Conservation (phyloP, 306 rosid species). For the Acacia crassicarpa region DNA sequence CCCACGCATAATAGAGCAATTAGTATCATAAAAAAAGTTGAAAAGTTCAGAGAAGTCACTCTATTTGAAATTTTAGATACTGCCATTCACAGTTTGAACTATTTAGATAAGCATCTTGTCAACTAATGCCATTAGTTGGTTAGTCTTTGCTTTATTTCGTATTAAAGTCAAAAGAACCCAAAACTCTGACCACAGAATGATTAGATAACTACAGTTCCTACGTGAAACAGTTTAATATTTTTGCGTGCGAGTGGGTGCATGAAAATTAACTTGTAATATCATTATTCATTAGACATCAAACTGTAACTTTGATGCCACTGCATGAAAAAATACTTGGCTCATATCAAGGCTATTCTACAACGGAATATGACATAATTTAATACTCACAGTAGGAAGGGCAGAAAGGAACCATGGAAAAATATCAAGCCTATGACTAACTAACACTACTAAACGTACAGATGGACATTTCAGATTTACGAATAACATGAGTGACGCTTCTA, state of each 20-base stretch:
- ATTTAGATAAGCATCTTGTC: not conserved
- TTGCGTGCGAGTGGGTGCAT: not conserved
- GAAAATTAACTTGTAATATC: constrained; percentile 11
- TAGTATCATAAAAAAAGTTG: not conserved
- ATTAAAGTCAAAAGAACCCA: not conserved
- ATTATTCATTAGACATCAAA: constrained; percentile 3
- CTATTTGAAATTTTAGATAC: not conserved
- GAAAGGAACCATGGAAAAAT: not conserved
- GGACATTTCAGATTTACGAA: not conserved
- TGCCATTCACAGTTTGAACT: not conserved
- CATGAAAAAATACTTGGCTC: constrained; percentile 6
- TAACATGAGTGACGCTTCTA: not conserved
- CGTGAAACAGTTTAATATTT: not conserved
- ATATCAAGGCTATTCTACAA: not conserved
- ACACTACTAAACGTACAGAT: not conserved
- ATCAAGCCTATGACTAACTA: constrained; percentile 6
- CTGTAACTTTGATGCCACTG: constrained; percentile 2
- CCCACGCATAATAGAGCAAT: not conserved
- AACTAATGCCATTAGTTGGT: not conserved
- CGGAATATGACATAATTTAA: not conserved
- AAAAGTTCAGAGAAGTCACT: not conserved
- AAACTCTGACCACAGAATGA: not conserved
- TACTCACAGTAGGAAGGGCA: not conserved
- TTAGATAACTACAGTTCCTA: not conserved
- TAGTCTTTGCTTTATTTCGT: not conserved